Percentiles rank a stretch among this genome's conserved stretches.
Conservation (phyloP, 495 filamentous ascomycete species). For the Xylaria castorea region DNA sequence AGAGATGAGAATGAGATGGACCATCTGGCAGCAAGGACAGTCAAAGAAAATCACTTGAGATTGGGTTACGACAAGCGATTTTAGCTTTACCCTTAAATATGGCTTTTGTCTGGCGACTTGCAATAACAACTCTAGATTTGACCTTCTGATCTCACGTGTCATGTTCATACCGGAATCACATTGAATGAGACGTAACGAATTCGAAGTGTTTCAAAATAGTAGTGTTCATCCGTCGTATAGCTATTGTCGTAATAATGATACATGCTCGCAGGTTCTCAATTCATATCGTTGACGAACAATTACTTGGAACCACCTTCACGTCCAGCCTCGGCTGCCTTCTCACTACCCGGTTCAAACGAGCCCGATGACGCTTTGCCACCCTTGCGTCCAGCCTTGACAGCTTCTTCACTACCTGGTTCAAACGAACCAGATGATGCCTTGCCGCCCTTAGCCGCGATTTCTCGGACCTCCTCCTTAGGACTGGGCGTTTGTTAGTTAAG, state of each 20-base stretch:
- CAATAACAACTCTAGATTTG: not conserved
- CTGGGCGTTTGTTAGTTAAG: conserved; percentile 14
- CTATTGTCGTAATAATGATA: not conserved
- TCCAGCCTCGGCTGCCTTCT: conserved; percentile 55
- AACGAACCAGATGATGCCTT: conserved; percentile 58
- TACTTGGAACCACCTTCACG: conserved; percentile 48
- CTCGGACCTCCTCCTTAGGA: conserved; percentile 62
- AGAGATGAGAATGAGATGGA: not conserved
- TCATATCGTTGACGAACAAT: not conserved
- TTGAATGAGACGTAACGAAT: not conserved
- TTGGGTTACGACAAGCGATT: not conserved
- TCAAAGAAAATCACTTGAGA: not conserved
- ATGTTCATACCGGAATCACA: not conserved
- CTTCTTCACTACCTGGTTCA: conserved; percentile 52
- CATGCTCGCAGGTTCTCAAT: not conserved
- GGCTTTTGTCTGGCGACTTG: not conserved
- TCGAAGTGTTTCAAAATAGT: not conserved
- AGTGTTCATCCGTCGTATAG: not conserved
- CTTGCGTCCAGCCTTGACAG: conserved; percentile 55
- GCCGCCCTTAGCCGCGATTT: conserved; percentile 60
- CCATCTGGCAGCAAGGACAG: not conserved
- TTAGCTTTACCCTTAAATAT: not conserved
- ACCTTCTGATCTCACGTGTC: not conserved
- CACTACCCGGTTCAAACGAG: conserved; percentile 55
- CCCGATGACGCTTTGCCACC: conserved; percentile 60